These are phyloP conservation scores for Hypoxylon sp. DNA, from an alignment of 2,329 filamentous ascomycete species.

Conservation along the genomic window DNA sequence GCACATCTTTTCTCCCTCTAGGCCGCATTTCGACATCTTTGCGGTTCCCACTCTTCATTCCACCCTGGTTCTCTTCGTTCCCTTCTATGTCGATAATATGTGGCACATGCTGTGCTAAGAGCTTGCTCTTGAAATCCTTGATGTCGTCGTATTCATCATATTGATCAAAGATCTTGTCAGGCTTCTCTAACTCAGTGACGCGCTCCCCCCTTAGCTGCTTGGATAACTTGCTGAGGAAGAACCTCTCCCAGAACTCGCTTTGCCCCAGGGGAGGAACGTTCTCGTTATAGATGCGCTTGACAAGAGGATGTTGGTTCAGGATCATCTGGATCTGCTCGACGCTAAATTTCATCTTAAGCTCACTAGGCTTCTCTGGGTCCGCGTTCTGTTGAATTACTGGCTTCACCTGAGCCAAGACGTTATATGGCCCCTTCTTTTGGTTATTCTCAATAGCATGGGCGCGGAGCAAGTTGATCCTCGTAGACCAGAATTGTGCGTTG, in stretches of 20 bases:
- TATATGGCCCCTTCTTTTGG: constrained; percentile 91
- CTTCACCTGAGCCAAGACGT: constrained; percentile 92
- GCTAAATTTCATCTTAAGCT: constrained; percentile 85
- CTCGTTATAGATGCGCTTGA: constrained; percentile 92
- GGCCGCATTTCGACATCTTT: constrained; percentile 94
- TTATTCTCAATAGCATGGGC: constrained; percentile 90
- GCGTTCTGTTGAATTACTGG: constrained; percentile 73
- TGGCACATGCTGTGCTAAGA: constrained; percentile 78
- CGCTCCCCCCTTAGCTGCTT: constrained; percentile 94
- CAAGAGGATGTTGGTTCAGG: constrained; percentile 91
- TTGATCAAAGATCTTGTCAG: constrained; percentile 85
- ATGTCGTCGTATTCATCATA: constrained; percentile 83
- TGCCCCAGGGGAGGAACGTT: constrained; percentile 87
- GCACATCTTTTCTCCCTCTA: constrained; percentile 76
- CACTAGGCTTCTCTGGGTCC: constrained; percentile 62
- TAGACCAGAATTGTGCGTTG: constrained; percentile 94
- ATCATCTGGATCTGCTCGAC: constrained; percentile 95
- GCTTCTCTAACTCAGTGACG: constrained; percentile 80
- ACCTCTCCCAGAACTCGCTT: constrained; percentile 90
- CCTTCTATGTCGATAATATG: constrained; percentile 93
- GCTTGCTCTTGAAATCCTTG: constrained; percentile 65
- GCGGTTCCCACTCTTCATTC: constrained; percentile 83
- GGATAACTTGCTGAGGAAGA: constrained; percentile 91
- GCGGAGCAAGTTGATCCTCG: constrained; percentile 85
- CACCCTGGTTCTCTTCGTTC: constrained; percentile 95